phyloP scores from a whole-genome alignment of 345 rosid genomes.

The Geranium rotundifolium region DNA sequence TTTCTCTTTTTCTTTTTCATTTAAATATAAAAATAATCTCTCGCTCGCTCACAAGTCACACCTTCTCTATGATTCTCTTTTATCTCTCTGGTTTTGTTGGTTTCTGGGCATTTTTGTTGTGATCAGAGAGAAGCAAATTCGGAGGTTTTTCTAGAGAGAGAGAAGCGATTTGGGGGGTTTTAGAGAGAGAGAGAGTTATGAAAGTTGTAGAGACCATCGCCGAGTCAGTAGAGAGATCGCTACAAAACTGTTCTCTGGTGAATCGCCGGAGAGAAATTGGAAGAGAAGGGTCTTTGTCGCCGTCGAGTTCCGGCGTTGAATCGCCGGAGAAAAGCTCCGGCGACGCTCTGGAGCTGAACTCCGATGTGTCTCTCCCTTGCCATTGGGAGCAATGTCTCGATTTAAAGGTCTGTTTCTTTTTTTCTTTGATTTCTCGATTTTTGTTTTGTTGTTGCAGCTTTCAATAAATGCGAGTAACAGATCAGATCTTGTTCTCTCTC shows the following conservation, averaged over 20 bases:
- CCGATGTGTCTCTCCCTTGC: slow-evolving; percentile 60
- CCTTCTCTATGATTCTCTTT: too few species aligned
- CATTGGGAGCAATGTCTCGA: slow-evolving; percentile 92
- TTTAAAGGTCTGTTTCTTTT: slow-evolving; percentile 41
- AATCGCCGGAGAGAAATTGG: slow-evolving; percentile 14
- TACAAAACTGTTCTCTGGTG: slow-evolving; percentile 57
- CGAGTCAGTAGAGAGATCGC: slow-evolving; percentile 56
- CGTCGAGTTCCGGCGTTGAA: slow-evolving; percentile 19
- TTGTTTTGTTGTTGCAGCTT: not conserved
- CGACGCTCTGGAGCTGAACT: slow-evolving; percentile 52
- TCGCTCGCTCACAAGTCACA: too few species aligned
- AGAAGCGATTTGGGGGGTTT: too few species aligned
- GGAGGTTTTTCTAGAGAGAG: too few species aligned
- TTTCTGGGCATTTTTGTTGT: too few species aligned
- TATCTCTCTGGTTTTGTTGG: not conserved
- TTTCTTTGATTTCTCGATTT: not conserved
- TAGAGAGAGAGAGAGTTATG: slow-evolving; percentile 21
- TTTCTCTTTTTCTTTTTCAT: too few species aligned
- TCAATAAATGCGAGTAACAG: slow-evolving; percentile 46
- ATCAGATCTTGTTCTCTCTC: slow-evolving; percentile 32
- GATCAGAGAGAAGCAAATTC: not conserved
- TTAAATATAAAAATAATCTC: too few species aligned
- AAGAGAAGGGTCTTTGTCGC: slow-evolving; percentile 22
- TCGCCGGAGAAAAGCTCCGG: slow-evolving; percentile 10
- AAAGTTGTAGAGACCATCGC: slow-evolving; percentile 54